Evolutionary conservation across 305 asterid genomes (phyloP).

Genomic region (Solanum hybrid): DNA sequence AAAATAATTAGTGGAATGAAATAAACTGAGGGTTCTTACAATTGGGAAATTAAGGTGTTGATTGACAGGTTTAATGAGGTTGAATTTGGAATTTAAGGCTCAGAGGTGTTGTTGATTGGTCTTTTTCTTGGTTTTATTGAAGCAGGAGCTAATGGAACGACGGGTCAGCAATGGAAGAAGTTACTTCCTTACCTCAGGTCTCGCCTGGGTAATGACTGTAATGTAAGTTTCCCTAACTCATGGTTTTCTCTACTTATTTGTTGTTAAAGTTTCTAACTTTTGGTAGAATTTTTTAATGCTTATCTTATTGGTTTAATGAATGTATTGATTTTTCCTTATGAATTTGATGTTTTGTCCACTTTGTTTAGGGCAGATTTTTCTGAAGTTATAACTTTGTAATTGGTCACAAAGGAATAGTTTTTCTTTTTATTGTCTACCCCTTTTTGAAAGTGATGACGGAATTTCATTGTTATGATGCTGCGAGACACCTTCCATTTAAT

Average conservation of each 20-base stretch:
- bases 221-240: constrained; percentile 39
- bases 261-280: neutral
- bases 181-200: constrained; percentile 69
- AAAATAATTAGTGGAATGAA: neutral
- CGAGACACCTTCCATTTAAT: neutral
- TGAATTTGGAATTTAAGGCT: neutral
- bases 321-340: neutral
- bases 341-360: neutral
- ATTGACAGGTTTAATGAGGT: neutral
- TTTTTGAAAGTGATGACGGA: neutral
- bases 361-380: neutral
- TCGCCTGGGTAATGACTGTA: constrained; percentile 62
- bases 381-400: neutral
- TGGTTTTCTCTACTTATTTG: neutral
- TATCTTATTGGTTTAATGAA: neutral
- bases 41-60: neutral
- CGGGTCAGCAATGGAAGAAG: constrained; percentile 76
- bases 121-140: neutral
- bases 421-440: neutral
- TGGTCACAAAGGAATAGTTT: neutral
- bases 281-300: neutral
- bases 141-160: constrained; percentile 70
- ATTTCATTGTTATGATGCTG: neutral
- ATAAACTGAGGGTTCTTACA: neutral
- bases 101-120: neutral